Conservation (phyloP, 2,329 filamentous ascomycete species). For the Harringtonia aguacate region DNA sequence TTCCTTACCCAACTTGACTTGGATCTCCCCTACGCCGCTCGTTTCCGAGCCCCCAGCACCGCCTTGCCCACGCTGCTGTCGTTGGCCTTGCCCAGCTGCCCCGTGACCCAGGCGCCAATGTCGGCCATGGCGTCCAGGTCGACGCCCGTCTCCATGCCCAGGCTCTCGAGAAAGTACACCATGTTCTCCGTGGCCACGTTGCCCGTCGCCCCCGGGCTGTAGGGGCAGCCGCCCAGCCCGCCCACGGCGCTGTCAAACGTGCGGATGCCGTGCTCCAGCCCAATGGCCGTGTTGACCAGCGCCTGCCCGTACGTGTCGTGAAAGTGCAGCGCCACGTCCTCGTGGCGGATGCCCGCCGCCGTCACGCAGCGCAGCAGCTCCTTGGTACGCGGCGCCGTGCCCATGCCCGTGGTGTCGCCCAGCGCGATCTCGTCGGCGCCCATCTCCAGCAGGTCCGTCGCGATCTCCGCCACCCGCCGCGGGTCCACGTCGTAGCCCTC, state of each 20-base stretch:
- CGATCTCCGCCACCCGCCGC: conserved; percentile 53
- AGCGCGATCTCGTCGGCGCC: conserved; percentile 86
- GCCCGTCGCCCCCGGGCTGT: conserved; percentile 74
- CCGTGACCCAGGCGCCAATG: conserved; percentile 63
- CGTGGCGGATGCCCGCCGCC: conserved; percentile 55
- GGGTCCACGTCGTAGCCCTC: conserved; percentile 55
- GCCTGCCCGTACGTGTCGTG: conserved; percentile 85
- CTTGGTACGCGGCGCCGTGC: conserved; percentile 61
- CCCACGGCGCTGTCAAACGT: conserved; percentile 73
- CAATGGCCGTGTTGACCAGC: conserved; percentile 69
- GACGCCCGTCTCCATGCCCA: conserved; percentile 66
- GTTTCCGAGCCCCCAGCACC: conserved; percentile 37
- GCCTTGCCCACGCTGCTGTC: conserved; percentile 55
- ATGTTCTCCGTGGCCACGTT: conserved; percentile 81
- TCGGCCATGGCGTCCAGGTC: conserved; percentile 55
- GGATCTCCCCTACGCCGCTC: conserved; percentile 3
- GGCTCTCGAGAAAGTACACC: conserved; percentile 64
- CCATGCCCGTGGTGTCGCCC: conserved; percentile 86
- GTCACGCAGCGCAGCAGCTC: conserved; percentile 54
- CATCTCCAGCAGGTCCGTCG: conserved; percentile 64
- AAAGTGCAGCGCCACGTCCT: conserved; percentile 73
- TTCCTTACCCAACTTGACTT: neutral
- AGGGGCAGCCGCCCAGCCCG: conserved; percentile 76
- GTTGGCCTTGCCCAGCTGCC: conserved; percentile 50
- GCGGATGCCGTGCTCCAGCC: conserved; percentile 65